Conservation (phyloP, 2,329 filamentous ascomycete genomes). For the Fusarium citri region DNA sequence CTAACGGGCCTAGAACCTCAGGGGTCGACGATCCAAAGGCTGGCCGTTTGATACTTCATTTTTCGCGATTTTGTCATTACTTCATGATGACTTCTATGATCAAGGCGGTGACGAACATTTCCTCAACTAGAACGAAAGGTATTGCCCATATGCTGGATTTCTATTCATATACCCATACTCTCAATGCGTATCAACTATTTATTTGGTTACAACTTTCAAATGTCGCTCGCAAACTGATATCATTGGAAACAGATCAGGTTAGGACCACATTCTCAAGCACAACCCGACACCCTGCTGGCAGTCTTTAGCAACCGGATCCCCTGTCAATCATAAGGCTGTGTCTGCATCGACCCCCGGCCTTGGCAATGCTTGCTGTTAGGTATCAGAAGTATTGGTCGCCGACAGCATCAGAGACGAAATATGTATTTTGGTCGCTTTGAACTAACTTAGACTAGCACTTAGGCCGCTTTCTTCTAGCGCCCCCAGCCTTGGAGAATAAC, state of each 20-base stretch:
- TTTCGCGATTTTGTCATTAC: background rate
- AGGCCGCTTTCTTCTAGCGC: background rate
- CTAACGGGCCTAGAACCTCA: conserved; percentile 9
- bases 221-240: background rate
- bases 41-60: background rate
- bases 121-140: too few relatives aligned
- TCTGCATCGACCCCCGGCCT: conserved; percentile 32
- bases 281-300: conserved; percentile 29
- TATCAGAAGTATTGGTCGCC: background rate
- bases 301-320: conserved; percentile 27
- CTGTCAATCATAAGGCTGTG: conserved; percentile 44
- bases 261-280: conserved; percentile 11
- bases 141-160: background rate
- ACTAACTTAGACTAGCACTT: background rate
- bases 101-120: too few relatives aligned
- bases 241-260: conserved; percentile 3
- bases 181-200: background rate
- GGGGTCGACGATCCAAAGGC: background rate
- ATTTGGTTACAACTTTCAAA: background rate
- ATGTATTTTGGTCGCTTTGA: background rate
- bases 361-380: conserved; percentile 37
- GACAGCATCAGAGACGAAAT: background rate
- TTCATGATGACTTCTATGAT: background rate
- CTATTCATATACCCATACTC: background rate
- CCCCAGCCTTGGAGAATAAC: background rate